Conservation (phyloP, 495 filamentous ascomycete species). For the Aspergillus diversus region DNA sequence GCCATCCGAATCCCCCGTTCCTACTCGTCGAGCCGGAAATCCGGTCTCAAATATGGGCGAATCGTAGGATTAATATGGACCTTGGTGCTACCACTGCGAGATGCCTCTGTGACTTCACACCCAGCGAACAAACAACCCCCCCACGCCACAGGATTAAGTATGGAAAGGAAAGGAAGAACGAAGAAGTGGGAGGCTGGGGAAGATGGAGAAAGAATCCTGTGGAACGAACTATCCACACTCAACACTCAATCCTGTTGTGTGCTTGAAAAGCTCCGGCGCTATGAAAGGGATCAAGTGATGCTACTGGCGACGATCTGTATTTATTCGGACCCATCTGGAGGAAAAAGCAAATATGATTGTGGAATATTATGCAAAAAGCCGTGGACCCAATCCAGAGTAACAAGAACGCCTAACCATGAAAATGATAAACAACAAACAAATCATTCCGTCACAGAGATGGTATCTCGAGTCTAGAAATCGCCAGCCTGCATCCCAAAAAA, state of each 20-base stretch:
- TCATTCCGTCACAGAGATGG: not conserved
- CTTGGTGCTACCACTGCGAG: too few species aligned
- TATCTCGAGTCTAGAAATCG: not conserved
- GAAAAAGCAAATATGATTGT: not conserved
- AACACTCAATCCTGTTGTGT: not conserved
- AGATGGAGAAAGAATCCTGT: not conserved
- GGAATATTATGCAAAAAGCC: not conserved
- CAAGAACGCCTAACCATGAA: not conserved
- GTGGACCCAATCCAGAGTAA: not conserved
- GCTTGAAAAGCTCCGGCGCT: too few species aligned
- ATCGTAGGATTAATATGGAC: not conserved
- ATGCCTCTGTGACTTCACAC: not conserved
- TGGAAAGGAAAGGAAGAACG: not conserved
- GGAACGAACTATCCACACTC: not conserved
- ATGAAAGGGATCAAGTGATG: not conserved
- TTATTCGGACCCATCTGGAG: not conserved
- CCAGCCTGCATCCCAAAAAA: not conserved
- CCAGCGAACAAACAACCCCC: not conserved
- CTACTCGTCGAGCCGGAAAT: conserved; percentile 3
- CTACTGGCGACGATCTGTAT: not conserved
- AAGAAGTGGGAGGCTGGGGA: not conserved
- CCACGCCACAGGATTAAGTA: not conserved
- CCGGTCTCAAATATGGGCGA: not conserved
- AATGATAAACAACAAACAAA: not conserved
- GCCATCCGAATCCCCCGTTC: not conserved